Percentiles rank a stretch among this genome's conserved stretches.
phyloP scores from a whole-genome alignment of 441 rosid species.

The Euphorbia celastroides region DNA sequence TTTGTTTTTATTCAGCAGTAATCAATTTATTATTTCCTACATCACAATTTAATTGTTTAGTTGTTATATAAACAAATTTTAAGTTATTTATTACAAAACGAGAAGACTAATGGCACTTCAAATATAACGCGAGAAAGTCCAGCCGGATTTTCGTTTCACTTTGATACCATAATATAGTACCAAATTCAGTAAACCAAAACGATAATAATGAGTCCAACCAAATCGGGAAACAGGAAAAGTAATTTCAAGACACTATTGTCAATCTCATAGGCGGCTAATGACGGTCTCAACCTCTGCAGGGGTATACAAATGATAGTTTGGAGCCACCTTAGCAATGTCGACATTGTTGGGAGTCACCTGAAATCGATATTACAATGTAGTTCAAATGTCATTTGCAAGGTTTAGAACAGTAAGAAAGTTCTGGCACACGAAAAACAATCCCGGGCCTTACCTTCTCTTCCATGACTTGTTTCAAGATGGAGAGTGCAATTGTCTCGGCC shows the following conservation, averaged over 20 bases:
- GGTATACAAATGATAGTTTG: conserved; percentile 81
- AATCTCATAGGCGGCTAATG: conserved; percentile 63
- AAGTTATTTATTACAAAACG: too few species aligned
- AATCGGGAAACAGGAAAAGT: conserved; percentile 3
- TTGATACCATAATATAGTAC: not conserved
- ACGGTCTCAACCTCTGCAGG: conserved; percentile 95
- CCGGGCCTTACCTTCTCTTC: conserved; percentile 71
- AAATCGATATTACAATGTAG: conserved; percentile 8
- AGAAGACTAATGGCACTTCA: not conserved
- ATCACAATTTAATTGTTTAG: too few species aligned
- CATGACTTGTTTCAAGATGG: conserved; percentile 97
- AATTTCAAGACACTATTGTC: conserved; percentile 4
- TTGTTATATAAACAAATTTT: too few species aligned
- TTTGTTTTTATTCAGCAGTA: too few species aligned
- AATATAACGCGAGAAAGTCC: not conserved
- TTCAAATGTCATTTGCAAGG: not conserved
- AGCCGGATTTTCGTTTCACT: conserved; percentile 1
- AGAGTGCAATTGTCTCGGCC: conserved; percentile 87
- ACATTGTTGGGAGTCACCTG: conserved; percentile 97
- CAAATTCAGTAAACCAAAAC: conserved; percentile 11
- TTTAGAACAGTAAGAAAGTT: not conserved
- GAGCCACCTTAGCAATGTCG: conserved; percentile 89
- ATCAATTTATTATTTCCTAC: too few species aligned
- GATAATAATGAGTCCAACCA: conserved; percentile 17
- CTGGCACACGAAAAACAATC: not conserved